phyloP scores from a whole-genome alignment of 352 stramenopile species.

The Pythium biforme region DNA sequence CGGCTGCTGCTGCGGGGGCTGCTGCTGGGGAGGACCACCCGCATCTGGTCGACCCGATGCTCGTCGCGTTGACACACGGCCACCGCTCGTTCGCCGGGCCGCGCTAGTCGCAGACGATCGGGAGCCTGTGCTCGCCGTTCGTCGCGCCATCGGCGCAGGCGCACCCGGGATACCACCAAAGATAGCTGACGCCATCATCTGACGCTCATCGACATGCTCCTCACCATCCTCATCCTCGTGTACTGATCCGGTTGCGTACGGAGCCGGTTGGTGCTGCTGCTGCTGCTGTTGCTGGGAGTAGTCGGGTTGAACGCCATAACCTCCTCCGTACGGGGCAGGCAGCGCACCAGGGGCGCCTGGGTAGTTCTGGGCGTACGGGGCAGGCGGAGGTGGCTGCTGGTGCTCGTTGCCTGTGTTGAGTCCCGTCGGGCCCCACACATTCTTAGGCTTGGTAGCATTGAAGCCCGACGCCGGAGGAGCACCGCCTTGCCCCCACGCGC shows the following conservation, averaged over 20 bases:
- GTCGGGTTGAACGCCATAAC: constrained; percentile 47
- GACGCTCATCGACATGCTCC: constrained; percentile 62
- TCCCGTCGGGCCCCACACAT: constrained; percentile 83
- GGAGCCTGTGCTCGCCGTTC: constrained; percentile 18
- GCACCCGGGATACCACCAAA: constrained; percentile 95
- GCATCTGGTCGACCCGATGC: constrained; percentile 39
- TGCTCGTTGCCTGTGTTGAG: constrained; percentile 43
- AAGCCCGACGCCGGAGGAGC: constrained; percentile 39
- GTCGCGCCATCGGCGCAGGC: constrained; percentile 47
- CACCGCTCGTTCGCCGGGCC: constrained; percentile 35
- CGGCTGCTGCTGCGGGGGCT: constrained; percentile 35
- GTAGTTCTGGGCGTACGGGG: constrained; percentile 35
- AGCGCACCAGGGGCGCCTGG: constrained; percentile 23
- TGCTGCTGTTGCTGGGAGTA: constrained; percentile 30
- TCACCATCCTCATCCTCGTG: constrained; percentile 56
- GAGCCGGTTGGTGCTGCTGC: constrained; percentile 10
- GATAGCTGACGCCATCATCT: constrained; percentile 92
- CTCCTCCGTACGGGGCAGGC: constrained; percentile 32
- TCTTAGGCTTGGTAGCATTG: constrained; percentile 64
- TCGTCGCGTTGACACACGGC: constrained; percentile 33
- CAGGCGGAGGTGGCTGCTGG: constrained; percentile 11
- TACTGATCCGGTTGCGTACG: constrained; percentile 31
- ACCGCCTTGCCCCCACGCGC: constrained; percentile 36
- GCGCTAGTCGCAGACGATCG: constrained; percentile 33
- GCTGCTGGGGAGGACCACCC: constrained; percentile 29